Evolutionary conservation across 163 green algal genomes (phyloP).

Genomic region (Chlamydomonas reinhardtii): DNA sequence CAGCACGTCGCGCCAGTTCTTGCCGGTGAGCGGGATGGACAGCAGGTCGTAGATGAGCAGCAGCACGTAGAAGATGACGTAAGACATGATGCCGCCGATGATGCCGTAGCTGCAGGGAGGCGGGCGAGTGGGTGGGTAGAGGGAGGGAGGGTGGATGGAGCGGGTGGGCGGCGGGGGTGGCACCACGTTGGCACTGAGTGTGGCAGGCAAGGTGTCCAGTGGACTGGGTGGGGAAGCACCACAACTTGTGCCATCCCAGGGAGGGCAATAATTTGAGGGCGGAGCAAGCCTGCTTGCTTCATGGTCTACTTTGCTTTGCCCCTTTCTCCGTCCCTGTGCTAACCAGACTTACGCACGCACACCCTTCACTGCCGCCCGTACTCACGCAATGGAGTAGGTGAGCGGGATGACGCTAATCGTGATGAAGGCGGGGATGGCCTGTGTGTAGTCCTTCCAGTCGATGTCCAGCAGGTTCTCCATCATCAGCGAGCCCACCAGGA

Average conservation of each 20-base stretch:
- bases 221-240: too few species aligned
- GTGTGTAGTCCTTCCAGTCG: conserved; percentile 60
- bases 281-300: too few species aligned
- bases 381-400: conserved; percentile 80
- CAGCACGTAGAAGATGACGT: conserved; percentile 68
- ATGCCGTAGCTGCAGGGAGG: conserved; percentile 68
- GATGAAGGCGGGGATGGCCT: conserved; percentile 89
- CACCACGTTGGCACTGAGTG: too few species aligned
- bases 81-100: conserved; percentile 76
- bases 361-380: too few species aligned
- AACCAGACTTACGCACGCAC: too few species aligned
- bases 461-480: conserved; percentile 74
- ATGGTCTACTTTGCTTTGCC: too few species aligned
- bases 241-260: too few species aligned
- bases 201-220: too few species aligned
- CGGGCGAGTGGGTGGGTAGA: not conserved
- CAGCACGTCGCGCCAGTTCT: conserved; percentile 10
- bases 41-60: conserved; percentile 46
- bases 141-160: not conserved
- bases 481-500: conserved; percentile 71
- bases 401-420: conserved; percentile 91
- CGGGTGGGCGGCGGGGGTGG: too few species aligned
- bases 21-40: not conserved
- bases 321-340: too few species aligned
- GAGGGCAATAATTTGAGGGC: too few species aligned